Evolutionary conservation across 2,329 filamentous ascomycete genomes (phyloP), one percentile per base, ranked within the genome.

Genomic region (Fusarium citri): DNA sequence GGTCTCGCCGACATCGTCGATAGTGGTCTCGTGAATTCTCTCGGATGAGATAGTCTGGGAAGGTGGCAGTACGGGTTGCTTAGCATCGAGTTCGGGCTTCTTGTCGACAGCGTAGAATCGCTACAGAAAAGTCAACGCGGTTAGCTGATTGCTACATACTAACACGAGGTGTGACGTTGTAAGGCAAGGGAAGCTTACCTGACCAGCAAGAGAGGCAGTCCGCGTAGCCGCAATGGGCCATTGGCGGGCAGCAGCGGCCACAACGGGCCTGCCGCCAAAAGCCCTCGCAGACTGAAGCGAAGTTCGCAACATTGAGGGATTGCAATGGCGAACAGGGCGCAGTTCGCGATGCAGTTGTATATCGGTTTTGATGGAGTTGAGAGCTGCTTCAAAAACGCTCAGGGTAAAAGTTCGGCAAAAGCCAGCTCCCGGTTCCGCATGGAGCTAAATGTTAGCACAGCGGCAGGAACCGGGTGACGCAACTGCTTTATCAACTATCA

Each of bases 221-320:
- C 76, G 76, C 71, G 79, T 76, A 56, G 76, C 76, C 64, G 76
- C 76, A 71, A 78, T 69, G 62, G 86, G 85, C 87, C 87, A 89
- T 89, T 89, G 88, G 79, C 84, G 86, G 79, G 82, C 81, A 74
- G 82, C 82, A 77, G 83, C 81, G 76, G 85, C 83, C 79, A 82
- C 82, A 79, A 82, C 76, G 77, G 87, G 83, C 82, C 83, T 85
- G 79, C 83, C 82, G 82, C 85, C 83, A 79, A 89, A 81, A 76
- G 85, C 83, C 84, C 84, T 88, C 78, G 86, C 86, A 80, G 88
- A 89, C 83, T 85, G 87, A 83, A 91, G 83, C 81, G 88, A 90
- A 80, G 87, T 88, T 84, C 88, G 89, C 87, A 91, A 86, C 89
- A 91, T 91, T 53, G 84, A 84, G 84, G 83, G 82, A 83, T 83